Percentiles rank a stretch among this genome's conserved stretches.
Conservation (phyloP, 2,329 filamentous ascomycete species). For the Xylaria polymorpha region DNA sequence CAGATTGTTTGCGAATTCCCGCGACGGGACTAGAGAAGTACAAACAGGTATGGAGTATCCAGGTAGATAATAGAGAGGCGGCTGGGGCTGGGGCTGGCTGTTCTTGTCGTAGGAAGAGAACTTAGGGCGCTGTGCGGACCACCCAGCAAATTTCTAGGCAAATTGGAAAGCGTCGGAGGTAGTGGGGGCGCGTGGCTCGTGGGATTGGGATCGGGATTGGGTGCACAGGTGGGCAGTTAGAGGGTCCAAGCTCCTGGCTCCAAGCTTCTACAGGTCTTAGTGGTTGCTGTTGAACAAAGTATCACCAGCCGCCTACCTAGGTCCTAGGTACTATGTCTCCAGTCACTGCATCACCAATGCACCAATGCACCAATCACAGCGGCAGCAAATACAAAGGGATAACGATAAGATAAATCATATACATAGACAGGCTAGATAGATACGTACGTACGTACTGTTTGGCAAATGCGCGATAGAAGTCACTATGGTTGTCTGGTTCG, state of each 20-base stretch:
- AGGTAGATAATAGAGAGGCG: conserved; percentile 14
- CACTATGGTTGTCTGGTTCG: conserved; percentile 16
- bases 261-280: neutral
- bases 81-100: conserved; percentile 21
- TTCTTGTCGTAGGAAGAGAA: conserved; percentile 13
- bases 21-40: conserved; percentile 33
- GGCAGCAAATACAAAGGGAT: neutral
- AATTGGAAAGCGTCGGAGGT: conserved; percentile 17
- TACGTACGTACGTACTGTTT: conserved; percentile 17
- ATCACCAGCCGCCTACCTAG: conserved; percentile 11
- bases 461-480: conserved; percentile 15
- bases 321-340: no score
- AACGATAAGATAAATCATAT: conserved; percentile 4
- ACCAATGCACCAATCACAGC: conserved; percentile 19
- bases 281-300: neutral
- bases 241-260: neutral
- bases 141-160: conserved; percentile 33
- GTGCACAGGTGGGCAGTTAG: neutral
- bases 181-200: neutral
- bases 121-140: conserved; percentile 16
- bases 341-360: conserved; percentile 18
- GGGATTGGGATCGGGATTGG: conserved; percentile 1
- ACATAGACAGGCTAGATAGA: neutral
- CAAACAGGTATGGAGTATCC: conserved; percentile 11
- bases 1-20: conserved; percentile 38